Base-by-base conservation (phyloP, 306 rosid species). In the Vachellia pachyceras region DNA sequence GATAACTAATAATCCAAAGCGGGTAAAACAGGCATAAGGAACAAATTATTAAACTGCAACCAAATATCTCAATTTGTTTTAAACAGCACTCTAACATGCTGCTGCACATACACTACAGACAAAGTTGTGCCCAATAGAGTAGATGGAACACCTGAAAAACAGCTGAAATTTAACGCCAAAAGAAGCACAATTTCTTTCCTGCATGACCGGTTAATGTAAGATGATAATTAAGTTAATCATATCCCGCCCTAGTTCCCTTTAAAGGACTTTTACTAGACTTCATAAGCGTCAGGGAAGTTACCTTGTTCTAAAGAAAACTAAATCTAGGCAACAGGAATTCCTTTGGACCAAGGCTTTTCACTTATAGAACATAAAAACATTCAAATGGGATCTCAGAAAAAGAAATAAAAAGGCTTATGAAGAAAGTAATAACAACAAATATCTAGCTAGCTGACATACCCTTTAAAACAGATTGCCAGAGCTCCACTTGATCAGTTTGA, bases 401-500 rank as follows among this genome's bases (percentile, higher is more conserved):
- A 54, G 39, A 57, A 74, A 47, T 45, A 39, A 47, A 46, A 49
- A 69, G 9, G n/a, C 7, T 60, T 42, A 23, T 2, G 0, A 77
- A 65, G 69, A 41, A 70, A 64, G 20, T 80, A 73, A 17, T 25
- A 47, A 40, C 60, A 40, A 79, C 41, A 45, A 25, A 63, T 40
- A 50, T 69, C 73, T 73, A 81, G 80, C 70, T 84, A 80, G 64
- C 69, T 81, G 73, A 41, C 87, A 70, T 92, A 93, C 99, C 89
- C 82, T 88, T 88, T 52, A 86, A 84, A 67, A 93, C 94, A 22
- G 97, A 88, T 75, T 82, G 90, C 99, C 99, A 95, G 67, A 95
- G 97, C 83, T 93, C 99, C 91, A 85, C 88, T 82, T 93, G 97
- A 88, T 95, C 99, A 84, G 93, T 79, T 84, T 95, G 97, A 74